phyloP scores from a whole-genome alignment of 202 grass and related monocot species.

The Hordeum pubiflorum region DNA sequence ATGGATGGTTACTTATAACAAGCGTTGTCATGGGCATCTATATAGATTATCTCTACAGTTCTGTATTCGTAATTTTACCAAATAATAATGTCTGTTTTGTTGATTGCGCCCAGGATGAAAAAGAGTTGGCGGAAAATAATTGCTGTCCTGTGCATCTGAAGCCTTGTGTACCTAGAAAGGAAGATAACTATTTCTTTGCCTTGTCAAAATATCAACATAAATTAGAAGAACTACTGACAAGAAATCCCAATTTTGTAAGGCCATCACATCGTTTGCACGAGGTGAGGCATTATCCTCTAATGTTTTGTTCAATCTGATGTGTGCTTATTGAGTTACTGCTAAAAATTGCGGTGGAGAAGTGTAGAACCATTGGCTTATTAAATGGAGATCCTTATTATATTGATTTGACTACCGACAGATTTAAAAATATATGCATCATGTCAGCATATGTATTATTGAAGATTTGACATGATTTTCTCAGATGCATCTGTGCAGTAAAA shows the following conservation, averaged over 20 bases:
- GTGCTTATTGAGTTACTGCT: conserved; percentile 23
- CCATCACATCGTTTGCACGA: conserved; percentile 85
- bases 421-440: not conserved
- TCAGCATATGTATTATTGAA: not conserved
- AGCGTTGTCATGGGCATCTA: not conserved
- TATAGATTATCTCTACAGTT: not conserved
- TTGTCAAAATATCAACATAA: conserved; percentile 89
- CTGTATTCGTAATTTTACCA: not conserved
- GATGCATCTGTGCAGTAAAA: conserved; percentile 10
- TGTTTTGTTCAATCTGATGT: not conserved
- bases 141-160: conserved; percentile 77
- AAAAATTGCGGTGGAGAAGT: not conserved
- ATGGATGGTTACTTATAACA: not conserved
- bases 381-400: not conserved
- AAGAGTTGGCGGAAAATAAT: conserved; percentile 77
- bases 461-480: not conserved
- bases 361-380: not conserved
- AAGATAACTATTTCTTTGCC: conserved; percentile 98
- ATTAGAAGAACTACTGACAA: conserved; percentile 70
- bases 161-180: conserved; percentile 78
- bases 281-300: conserved; percentile 44
- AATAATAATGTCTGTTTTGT: conserved; percentile 18
- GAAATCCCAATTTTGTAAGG: conserved; percentile 91
- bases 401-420: not conserved
- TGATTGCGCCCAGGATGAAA: conserved; percentile 68